Evolutionary conservation across 176 grass and related monocot species (phyloP).

Genomic region (bread wheat (Triticum aestivum)): IWGSC_CS_RefSeq_v2.1 NC_057810.1:717967583-717968082

Average conservation of each 20-base stretch:
- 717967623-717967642: no score
- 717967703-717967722: not conserved
- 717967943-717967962: not conserved
- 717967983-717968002: not conserved
- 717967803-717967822: slow-evolving; percentile 59
- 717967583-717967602: no score
- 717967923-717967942: slow-evolving; percentile 59
- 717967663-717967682: no score
- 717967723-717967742: not conserved
- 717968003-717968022: not conserved
- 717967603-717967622: no score
- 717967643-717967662: no score
- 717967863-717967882: slow-evolving; percentile 56
- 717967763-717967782: slow-evolving; percentile 59
- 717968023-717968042: not conserved
- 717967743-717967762: slow-evolving; percentile 38
- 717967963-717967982: no score
- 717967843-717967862: slow-evolving; percentile 65
- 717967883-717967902: slow-evolving; percentile 64
- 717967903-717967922: slow-evolving; percentile 74
- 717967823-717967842: slow-evolving; percentile 71
- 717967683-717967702: no score
- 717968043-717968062: not conserved
- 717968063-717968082: not conserved
- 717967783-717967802: slow-evolving; percentile 84